phyloP scores from a whole-genome alignment of 2,329 filamentous ascomycete species.

The Fusarium nygamai region DNA sequence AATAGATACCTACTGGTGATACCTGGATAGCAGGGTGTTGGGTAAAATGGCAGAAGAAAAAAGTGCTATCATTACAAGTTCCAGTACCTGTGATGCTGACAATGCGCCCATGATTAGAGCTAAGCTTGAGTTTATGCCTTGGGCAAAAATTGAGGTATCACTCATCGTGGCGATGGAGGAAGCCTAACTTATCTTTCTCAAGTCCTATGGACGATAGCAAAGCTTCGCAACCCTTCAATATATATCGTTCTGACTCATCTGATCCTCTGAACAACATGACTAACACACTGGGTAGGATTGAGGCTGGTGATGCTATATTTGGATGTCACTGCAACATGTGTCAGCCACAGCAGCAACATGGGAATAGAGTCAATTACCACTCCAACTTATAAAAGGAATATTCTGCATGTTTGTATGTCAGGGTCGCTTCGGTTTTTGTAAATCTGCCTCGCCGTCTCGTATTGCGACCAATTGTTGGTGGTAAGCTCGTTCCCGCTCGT shows the following conservation, averaged over 20 bases:
- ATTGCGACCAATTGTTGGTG: not conserved
- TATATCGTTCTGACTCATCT: conserved; percentile 1
- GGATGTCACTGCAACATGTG: not conserved
- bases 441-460: not conserved
- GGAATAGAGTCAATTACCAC: not conserved
- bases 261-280: not conserved
- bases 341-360: not conserved
- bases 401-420: not conserved
- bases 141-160: not conserved
- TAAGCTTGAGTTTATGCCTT: not conserved
- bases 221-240: not conserved
- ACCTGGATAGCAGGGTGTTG: conserved; percentile 34
- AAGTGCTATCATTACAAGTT: not conserved
- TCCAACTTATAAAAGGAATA: not conserved
- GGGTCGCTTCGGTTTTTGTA: not conserved
- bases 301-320: conserved; percentile 8
- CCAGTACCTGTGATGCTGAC: not conserved
- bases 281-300: not conserved
- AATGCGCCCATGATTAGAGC: not conserved
- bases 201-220: not conserved
- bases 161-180: not conserved
- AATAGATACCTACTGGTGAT: conserved; percentile 34
- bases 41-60: conserved; percentile 11
- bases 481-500: not conserved
- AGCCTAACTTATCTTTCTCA: not conserved